Conservation (phyloP, 2,329 filamentous ascomycete species). For the Didymella pinodella region DNA sequence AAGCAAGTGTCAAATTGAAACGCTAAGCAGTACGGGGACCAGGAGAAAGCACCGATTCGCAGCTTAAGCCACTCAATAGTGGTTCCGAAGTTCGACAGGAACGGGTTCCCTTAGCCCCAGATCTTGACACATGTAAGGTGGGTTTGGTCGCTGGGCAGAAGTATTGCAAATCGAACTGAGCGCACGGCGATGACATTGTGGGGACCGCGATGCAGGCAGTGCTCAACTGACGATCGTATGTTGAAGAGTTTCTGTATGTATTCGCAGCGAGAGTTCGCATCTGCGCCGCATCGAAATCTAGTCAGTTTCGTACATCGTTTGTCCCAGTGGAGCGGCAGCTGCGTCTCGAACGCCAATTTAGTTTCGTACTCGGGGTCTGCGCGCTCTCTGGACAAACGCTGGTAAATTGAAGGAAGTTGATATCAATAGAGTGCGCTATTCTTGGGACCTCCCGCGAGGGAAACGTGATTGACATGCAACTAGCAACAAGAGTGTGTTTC, state of each 20-base stretch:
- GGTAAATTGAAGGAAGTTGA: conserved; percentile 8
- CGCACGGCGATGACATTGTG: neutral
- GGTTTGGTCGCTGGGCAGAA: neutral
- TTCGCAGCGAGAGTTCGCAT: neutral
- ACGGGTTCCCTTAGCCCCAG: conserved; percentile 3
- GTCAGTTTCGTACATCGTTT: neutral
- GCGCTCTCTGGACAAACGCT: neutral
- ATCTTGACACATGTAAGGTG: conserved; percentile 14
- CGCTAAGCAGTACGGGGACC: conserved; percentile 1
- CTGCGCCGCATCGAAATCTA: neutral
- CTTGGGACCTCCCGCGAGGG: neutral
- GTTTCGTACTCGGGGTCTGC: conserved; percentile 5
- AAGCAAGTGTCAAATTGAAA: conserved; percentile 10
- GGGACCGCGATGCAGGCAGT: neutral
- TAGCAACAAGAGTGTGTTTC: neutral
- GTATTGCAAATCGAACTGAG: conserved; percentile 1
- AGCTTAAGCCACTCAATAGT: conserved; percentile 11
- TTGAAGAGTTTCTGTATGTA: no score
- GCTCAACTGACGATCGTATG: neutral
- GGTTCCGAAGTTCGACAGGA: neutral
- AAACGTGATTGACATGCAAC: neutral
- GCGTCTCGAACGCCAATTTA: conserved; percentile 1
- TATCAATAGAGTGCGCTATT: conserved; percentile 2
- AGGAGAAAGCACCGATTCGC: conserved; percentile 13
- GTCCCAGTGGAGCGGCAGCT: neutral